These are phyloP conservation scores for Triglochin maritima DNA, from an alignment of 106 monocot species.

Conservation along the genomic window DNA sequence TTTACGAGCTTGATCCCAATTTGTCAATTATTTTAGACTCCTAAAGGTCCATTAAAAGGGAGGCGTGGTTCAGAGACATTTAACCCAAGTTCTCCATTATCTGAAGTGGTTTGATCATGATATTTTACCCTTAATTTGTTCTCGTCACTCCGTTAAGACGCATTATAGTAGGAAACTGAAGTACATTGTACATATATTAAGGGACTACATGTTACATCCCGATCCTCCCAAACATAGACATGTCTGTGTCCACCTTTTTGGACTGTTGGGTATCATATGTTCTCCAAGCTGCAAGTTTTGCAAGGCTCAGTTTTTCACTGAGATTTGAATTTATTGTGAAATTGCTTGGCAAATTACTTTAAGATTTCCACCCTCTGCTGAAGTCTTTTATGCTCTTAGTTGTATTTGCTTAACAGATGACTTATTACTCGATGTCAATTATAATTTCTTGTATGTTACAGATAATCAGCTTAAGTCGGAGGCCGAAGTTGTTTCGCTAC, in stretches of 20 bases:
- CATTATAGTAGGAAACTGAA: neutral
- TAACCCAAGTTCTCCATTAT: neutral
- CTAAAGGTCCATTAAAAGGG: neutral
- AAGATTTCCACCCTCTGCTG: neutral
- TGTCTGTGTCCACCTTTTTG: neutral
- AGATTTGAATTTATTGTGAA: no score
- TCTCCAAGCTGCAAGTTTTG: neutral
- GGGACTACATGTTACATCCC: neutral
- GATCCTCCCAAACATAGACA: neutral
- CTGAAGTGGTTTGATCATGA: neutral
- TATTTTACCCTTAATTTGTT: neutral
- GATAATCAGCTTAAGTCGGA: constrained; percentile 50
- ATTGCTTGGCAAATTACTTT: neutral
- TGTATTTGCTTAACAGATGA: neutral
- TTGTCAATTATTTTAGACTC: neutral
- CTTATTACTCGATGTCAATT: neutral
- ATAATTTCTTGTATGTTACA: constrained; percentile 13
- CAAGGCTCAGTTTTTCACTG: no score
- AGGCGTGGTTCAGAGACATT: neutral
- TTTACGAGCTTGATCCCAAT: neutral
- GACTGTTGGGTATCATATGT: neutral
- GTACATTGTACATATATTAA: neutral
- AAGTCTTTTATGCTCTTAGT: neutral
- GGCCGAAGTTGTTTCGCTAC: constrained; percentile 33
- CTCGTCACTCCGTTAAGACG: no score